Evolutionary conservation across 257 asterid species (phyloP).

Genomic region (Craterostigma plantagineum): DNA sequence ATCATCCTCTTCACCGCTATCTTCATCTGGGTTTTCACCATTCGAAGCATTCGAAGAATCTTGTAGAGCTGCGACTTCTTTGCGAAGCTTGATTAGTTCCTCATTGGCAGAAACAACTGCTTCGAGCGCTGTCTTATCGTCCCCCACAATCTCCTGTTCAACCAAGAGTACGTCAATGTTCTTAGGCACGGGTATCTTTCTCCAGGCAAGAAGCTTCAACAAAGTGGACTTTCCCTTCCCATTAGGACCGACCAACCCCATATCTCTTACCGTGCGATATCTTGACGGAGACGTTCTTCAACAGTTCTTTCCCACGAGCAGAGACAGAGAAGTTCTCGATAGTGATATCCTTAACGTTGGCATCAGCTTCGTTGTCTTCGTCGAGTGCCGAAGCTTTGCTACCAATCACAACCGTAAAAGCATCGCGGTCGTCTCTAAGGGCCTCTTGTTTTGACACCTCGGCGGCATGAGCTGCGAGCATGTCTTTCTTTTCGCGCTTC

Average conservation of each 20-base stretch:
- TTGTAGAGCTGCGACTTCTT: conserved; percentile 42
- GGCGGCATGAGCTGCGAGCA: conserved; percentile 31
- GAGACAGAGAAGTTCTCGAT: conserved; percentile 48
- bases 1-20: conserved; percentile 22
- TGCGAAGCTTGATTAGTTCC: conserved; percentile 36
- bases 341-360: conserved; percentile 54
- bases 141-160: conserved; percentile 49
- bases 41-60: conserved; percentile 13
- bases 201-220: conserved; percentile 48
- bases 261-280: conserved; percentile 63
- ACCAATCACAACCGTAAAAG: conserved; percentile 57
- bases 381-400: conserved; percentile 46
- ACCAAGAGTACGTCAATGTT: conserved; percentile 51
- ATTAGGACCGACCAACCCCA: conserved; percentile 58
- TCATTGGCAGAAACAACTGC: conserved; percentile 60
- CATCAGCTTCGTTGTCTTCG: conserved; percentile 55
- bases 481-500: conserved; percentile 48
- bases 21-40: conserved; percentile 20
- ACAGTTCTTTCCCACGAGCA: conserved; percentile 52
- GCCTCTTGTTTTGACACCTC: conserved; percentile 47
- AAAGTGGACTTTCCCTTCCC: conserved; percentile 68
- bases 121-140: conserved; percentile 36
- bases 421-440: conserved; percentile 54
- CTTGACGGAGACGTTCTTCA: conserved; percentile 40
- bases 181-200: conserved; percentile 46